Base-by-base conservation (phyloP, 495 filamentous ascomycete genomes). In the Penicilliopsis zonata region DNA sequence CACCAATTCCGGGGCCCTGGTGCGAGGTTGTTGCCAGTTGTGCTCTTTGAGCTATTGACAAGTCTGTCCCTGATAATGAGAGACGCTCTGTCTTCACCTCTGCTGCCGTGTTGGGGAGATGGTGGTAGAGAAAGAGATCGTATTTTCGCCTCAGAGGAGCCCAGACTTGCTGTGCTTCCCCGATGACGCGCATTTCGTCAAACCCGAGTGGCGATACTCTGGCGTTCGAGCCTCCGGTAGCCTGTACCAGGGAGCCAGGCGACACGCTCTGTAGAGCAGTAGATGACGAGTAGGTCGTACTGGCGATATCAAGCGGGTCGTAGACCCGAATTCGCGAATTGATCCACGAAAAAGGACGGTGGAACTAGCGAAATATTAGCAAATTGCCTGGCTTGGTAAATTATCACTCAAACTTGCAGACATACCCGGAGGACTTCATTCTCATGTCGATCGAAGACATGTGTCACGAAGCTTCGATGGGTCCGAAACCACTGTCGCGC, bases 151-250 rank as follows among this genome's bases (percentile, higher is more conserved):
- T 61, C 9, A 79, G 43, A 0, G 73, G 72, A 4, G 74, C 73
- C 78, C 78, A 82, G 46, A 78, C 63, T 44, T 77, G 72, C 35
- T 79, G 76, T 13, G 72, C 70, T 55, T 80, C 74, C 33, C 77
- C 77, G 32, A 82, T 72, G 16, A 80, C 61, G 13, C 70, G 66
- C 76, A 80, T 79, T 4, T 74, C 57, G 10, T 55, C 57, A 10
- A 76, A 39, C 9, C 54, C 47, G 1, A 78, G 53, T 3, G 58
- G 59, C 4, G 71, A 75, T 21, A 76, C 44, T 7, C 63, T 61
- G 6, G 67, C 50, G 28, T 62, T 60, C 2, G 64, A 59, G 14
- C 49, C 49, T 17, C 51, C 50, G 9, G 51, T 37, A 10, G 59
- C 47, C 15, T 52, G 49, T 8, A 48, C 44, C 3, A 69, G 53